Evolutionary conservation across 2,329 filamentous ascomycete species (phyloP).

Genomic region (Amesomyces nigricolor): DNA sequence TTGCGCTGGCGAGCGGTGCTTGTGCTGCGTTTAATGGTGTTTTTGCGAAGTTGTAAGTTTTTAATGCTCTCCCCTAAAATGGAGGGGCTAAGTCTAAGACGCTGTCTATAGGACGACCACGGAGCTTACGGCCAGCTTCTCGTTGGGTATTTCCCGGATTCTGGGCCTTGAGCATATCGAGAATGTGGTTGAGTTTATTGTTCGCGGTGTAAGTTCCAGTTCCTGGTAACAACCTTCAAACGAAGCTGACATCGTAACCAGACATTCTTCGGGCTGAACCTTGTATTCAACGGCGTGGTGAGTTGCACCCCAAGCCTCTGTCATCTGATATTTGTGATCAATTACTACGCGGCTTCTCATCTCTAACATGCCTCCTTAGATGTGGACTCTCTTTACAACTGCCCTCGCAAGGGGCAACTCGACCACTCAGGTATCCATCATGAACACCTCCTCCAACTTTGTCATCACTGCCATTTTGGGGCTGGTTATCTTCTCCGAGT

Average conservation of each 20-base stretch:
- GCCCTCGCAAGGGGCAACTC: constrained; percentile 69
- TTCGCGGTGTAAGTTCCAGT: constrained; percentile 42
- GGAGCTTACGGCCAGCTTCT: constrained; percentile 46
- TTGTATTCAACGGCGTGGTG: constrained; percentile 67
- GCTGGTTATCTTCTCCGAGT: constrained; percentile 63
- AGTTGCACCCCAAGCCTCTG: constrained; percentile 27
- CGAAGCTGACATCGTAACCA: constrained; percentile 29
- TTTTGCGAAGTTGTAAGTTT: constrained; percentile 71
- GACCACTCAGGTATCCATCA: constrained; percentile 72
- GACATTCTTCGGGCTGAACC: constrained; percentile 70
- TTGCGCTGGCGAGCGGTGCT: constrained; percentile 67
- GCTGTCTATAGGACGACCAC: constrained; percentile 46
- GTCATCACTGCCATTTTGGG: constrained; percentile 70
- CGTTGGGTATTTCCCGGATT: constrained; percentile 39
- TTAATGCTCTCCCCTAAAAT: too few species aligned
- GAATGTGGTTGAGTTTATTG: constrained; percentile 41
- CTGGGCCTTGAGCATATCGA: constrained; percentile 41
- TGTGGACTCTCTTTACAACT: constrained; percentile 80
- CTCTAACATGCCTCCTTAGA: constrained; percentile 36
- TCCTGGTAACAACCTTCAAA: too few species aligned
- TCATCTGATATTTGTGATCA: background rate
- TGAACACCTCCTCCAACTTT: constrained; percentile 80
- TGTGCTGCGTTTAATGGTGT: constrained; percentile 78
- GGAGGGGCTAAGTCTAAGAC: background rate
- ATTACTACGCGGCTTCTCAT: background rate